Percentiles rank a stretch among this genome's conserved stretches.
phyloP scores from a whole-genome alignment of 306 rosid genomes.

The Pterocarpus santalinus region DNA sequence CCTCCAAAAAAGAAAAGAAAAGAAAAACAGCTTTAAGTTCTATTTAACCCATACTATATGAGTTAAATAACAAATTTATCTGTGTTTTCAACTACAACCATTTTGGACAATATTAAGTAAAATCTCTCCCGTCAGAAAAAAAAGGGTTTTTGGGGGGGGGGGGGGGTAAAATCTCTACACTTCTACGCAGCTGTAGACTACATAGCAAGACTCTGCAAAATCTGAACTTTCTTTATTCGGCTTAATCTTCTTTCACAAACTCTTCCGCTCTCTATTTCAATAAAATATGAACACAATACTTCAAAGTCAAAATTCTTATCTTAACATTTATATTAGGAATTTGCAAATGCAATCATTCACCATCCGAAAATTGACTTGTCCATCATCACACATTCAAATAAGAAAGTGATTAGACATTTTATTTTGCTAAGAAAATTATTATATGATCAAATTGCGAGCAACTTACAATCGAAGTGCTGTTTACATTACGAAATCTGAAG shows the following conservation, averaged over 20 bases:
- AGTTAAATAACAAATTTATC: background rate
- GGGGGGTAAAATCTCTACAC: background rate
- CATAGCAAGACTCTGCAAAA: slow-evolving; percentile 18
- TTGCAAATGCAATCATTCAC: background rate
- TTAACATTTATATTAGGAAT: background rate
- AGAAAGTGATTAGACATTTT: slow-evolving; percentile 8
- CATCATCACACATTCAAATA: slow-evolving; percentile 35
- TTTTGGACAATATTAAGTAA: background rate
- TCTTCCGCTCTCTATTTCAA: slow-evolving; percentile 20
- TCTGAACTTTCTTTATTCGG: slow-evolving; percentile 21
- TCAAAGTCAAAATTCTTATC: slow-evolving; percentile 39
- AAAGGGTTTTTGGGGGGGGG: too few relatives aligned
- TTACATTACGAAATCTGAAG: background rate
- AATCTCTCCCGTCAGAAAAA: background rate
- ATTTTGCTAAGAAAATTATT: slow-evolving; percentile 15
- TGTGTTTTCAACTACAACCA: background rate
- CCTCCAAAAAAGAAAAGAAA: too few relatives aligned
- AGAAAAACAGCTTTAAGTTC: background rate
- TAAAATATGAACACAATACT: slow-evolving; percentile 2
- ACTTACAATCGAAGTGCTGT: slow-evolving; percentile 11
- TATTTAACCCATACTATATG: background rate
- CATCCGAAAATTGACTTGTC: slow-evolving; percentile 40
- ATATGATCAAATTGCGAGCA: slow-evolving; percentile 16
- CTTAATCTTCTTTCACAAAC: slow-evolving; percentile 6
- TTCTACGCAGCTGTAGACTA: background rate